These are phyloP conservation scores for Dryas integrifolia DNA, from an alignment of 331 rosid genomes.

Conservation along the genomic window DNA sequence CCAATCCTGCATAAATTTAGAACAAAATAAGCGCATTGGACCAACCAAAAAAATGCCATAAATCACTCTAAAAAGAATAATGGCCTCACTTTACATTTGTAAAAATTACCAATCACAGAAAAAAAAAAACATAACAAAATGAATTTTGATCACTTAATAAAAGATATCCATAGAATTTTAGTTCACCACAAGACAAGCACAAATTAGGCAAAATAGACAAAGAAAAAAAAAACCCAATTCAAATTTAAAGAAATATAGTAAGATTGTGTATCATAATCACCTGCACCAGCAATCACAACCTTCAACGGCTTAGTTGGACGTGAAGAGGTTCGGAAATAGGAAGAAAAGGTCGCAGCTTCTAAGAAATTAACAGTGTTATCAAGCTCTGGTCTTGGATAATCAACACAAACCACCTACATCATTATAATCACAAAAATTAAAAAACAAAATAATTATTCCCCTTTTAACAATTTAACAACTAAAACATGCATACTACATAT, in stretches of 20 bases:
- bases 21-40: conserved; percentile 1
- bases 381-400: conserved; percentile 84
- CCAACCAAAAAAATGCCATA: too few species aligned
- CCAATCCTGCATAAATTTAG: conserved; percentile 63
- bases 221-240: not conserved
- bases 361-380: conserved; percentile 69
- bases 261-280: conserved; percentile 30
- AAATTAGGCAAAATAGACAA: not conserved
- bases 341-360: conserved; percentile 82
- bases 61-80: too few species aligned
- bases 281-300: conserved; percentile 92
- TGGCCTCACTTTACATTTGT: too few species aligned
- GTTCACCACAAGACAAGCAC: not conserved
- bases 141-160: not conserved
- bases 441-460: not conserved
- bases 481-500: not conserved
- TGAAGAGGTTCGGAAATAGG: conserved; percentile 61
- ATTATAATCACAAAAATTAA: not conserved
- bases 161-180: not conserved
- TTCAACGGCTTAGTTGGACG: conserved; percentile 79
- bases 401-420: conserved; percentile 62
- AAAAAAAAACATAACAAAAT: not conserved
- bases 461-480: not conserved
- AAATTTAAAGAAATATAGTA: not conserved
- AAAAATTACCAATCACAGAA: not conserved